phyloP scores from a whole-genome alignment of 2,329 filamentous ascomycete genomes.

The Cryphonectria radicalis region DNA sequence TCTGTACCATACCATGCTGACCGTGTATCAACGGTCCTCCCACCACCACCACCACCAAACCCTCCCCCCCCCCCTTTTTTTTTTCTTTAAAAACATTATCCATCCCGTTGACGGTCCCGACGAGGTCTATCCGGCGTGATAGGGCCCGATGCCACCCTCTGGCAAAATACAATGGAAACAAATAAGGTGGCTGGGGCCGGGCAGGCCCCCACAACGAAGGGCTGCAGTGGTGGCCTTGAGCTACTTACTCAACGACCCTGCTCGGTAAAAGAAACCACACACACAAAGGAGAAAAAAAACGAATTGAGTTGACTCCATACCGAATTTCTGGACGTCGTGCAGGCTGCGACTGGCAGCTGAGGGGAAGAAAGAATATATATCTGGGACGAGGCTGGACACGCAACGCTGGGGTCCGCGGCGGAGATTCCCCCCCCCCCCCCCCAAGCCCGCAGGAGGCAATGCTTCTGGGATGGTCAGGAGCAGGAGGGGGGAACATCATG shows the following conservation, averaged over 20 bases:
- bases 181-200: background rate
- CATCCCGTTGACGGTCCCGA: conserved; percentile 20
- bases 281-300: too few relatives aligned
- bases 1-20: conserved; percentile 13
- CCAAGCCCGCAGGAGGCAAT: conserved; percentile 7
- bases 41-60: too few relatives aligned
- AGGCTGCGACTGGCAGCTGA: background rate
- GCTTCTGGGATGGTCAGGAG: background rate
- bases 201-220: background rate
- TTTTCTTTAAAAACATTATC: too few relatives aligned
- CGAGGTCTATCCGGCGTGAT: conserved; percentile 12
- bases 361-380: conserved; percentile 8
- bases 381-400: background rate
- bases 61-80: too few relatives aligned
- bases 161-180: background rate
- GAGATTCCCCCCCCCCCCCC: too few relatives aligned
- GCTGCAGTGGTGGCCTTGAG: background rate
- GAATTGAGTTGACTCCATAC: background rate
- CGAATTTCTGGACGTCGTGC: conserved; percentile 4
- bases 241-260: conserved; percentile 11
- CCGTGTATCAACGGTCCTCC: conserved; percentile 13
- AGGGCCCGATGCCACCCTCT: background rate
- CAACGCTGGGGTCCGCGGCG: background rate
- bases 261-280: conserved; percentile 5
- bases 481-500: conserved; percentile 6